Base-by-base conservation (phyloP, 371 early-diverging fungal species). In the Rhizomucor miehei region DNA sequence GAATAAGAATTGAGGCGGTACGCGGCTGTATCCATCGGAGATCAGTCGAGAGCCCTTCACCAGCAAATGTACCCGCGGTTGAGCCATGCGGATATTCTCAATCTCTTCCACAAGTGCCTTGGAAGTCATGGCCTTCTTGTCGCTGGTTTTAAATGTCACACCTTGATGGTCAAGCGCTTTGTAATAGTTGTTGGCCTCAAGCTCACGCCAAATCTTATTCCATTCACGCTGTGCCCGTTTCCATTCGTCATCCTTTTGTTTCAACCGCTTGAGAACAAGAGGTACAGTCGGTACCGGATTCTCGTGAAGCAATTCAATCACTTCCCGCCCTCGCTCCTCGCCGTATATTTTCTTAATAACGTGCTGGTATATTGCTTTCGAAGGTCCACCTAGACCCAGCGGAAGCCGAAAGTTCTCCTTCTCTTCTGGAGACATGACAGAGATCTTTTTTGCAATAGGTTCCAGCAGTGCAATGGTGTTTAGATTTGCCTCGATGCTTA, bases 161-260 rank as follows among this genome's bases (percentile, higher is more conserved):
- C 96, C 93, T 63, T 93, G 93, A 60, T 96, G 91, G 75, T 99
- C 99, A 48, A 99, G 77, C 0, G 99, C 89, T 59, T 94, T 95
- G 72, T 93, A 95, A 80, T 90, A 98, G 80, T 98, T 98, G 59
- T 90, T 92, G 36, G 84, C 70, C 38, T 97, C 94, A 17, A 87
- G 72, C 48, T 97, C 96, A 20, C 96, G 86, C 99, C 99, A 99
- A 14, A 96, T 81, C 71, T 95, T 96, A 67, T 91, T 89, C 87
- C 90, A 94, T 56, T 94, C 92, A 47, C 92, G 85, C 82, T 95
- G 78, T 13, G 78, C 70, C 1, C 71, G 55, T 35, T 92, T 89
- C 95, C 98, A 98, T 69, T 98, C 98, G 62, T 96, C 97, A 65
- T 98, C 97, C 66, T 98, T 97, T 63, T 94, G 93, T 77, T 97